Base-by-base conservation (phyloP, 805 yeast genomes). In the Jamesozyma spencerorum region DNA sequence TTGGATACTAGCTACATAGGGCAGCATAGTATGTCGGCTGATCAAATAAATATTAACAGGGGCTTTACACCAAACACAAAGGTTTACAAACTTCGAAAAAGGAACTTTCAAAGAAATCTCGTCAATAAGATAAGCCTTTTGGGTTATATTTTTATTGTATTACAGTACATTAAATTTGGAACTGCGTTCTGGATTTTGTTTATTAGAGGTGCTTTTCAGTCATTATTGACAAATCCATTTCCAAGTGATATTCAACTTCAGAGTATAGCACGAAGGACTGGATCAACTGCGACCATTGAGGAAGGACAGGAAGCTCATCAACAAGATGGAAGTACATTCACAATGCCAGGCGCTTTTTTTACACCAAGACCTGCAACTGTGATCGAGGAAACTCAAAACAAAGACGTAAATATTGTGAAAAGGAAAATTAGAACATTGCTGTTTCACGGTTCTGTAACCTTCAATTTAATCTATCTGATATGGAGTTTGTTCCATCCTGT, bases 181-280 rank as follows among this genome's bases (percentile, higher is more conserved):
- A 45, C 58, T 18, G 45, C 50, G 1, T 42, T 54, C 8, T 44
- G 48, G 51, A 40, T 47, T 3, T 53, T 69, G 3, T 30, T 54
- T 2, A 18, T 64, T 10, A 52, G 76, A 47, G 44, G 61, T 10
- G 44, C 58, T 4, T 55, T 65, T 1, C 75, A 71, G 35, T 54
- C 66, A 5, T 48, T 69, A 14, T 39, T 70, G 22, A 44, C 66
- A 1, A 58, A 63, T 18, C 73, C 76, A 1, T 72, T 71, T 39
- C 69, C 71, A 0, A 39, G 55, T n/a, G 55, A 57, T 17, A n/a
- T 35, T 4, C 56, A 50, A 18, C 35, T 60, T 15, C 51, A 48
- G 19, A 43, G 55, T 17, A 41, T 56, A 3, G 47, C 50, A 4
- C 28, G 32, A n/a, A 37, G 42, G 24, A 27, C 36, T 18, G 26